Base-by-base conservation (phyloP, 495 filamentous ascomycete genomes). In the Cairneyella variabilis region DNA sequence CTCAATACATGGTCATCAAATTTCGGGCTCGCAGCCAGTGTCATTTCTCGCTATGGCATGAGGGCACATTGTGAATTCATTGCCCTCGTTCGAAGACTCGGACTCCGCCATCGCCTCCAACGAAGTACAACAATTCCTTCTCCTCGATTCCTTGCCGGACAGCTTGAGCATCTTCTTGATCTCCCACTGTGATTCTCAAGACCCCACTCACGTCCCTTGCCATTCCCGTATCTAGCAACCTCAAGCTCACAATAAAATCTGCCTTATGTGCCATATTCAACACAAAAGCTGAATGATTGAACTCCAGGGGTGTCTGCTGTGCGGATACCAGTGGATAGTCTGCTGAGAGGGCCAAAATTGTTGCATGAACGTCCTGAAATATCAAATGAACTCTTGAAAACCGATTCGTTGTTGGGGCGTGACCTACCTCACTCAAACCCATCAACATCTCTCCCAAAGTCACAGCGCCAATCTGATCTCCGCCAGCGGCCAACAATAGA, bases 171-270 rank as follows among this genome's bases (percentile, higher is more conserved):
- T 64, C 65, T 28, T 1, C 36, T 40, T 37, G 25, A 41, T 59
- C 49, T 5, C 83, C 82, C 20, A 71, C 74, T 8, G 85, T 90
- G 46, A 95, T 78, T 59, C 92, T 78, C 49, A 96, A 57, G 30
- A 96, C 88, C 8, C 93, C 92, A 71, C 88, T 95, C 21, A 97
- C 88, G 74, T 97, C 92, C 66, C 77, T 85, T 46, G 92, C 93
- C 14, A 82, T 77, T 1, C 92, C 92, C 0, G 89, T 95, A 60
- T 91, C 89, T 53, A 97, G 68, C 54, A 79, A 75, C 40, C 90
- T 76, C 23, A 91, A 68, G 55, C 88, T 83, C 64, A 91, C 75
- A 1, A 88, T 72, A 51, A 77, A 75, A 8, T 74, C 63, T 9
- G 93, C 89, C 61, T 83, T 73, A 67, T 96, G 90, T n/a, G 85